A percentile compares a stretch with the other conserved stretches of the same genome.
These are phyloP conservation scores for Neurospora hispaniola DNA, from an alignment of 495 filamentous ascomycete genomes.

Conservation along the genomic window DNA sequence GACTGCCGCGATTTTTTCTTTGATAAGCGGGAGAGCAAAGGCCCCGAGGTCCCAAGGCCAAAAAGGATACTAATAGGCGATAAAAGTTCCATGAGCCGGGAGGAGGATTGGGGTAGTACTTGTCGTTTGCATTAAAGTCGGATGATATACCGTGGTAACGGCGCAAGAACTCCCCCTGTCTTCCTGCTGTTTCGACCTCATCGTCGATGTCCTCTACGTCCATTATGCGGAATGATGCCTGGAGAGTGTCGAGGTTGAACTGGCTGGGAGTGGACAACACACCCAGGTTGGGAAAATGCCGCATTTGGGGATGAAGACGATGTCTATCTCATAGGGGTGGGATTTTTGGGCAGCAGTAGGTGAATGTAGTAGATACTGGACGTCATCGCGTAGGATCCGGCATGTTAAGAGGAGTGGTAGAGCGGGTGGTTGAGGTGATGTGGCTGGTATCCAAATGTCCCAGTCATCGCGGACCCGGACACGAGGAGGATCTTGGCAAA, in stretches of 20 bases:
- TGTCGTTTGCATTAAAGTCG: neutral
- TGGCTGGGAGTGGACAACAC: neutral
- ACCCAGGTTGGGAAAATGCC: neutral
- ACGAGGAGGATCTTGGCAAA: neutral
- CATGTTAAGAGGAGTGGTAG: neutral
- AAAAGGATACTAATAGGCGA: neutral
- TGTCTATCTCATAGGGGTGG: neutral
- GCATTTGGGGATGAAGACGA: neutral
- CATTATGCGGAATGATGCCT: neutral
- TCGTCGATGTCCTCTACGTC: neutral
- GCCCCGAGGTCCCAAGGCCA: neutral
- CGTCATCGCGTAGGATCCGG: neutral
- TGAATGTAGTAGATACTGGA: neutral
- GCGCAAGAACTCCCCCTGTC: neutral
- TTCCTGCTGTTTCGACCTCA: neutral
- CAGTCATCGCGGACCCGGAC: neutral
- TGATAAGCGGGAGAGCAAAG: neutral
- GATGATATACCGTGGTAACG: neutral
- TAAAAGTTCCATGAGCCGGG: neutral
- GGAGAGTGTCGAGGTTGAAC: neutral
- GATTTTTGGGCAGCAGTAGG: neutral
- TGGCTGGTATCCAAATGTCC: neutral
- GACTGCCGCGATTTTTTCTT: neutral
- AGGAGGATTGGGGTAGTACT: neutral
- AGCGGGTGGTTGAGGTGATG: neutral